Evolutionary conservation across 2,329 filamentous ascomycete genomes (phyloP), one percentile per base, ranked within the genome.

Genomic region (Aspergillus unguis): DNA sequence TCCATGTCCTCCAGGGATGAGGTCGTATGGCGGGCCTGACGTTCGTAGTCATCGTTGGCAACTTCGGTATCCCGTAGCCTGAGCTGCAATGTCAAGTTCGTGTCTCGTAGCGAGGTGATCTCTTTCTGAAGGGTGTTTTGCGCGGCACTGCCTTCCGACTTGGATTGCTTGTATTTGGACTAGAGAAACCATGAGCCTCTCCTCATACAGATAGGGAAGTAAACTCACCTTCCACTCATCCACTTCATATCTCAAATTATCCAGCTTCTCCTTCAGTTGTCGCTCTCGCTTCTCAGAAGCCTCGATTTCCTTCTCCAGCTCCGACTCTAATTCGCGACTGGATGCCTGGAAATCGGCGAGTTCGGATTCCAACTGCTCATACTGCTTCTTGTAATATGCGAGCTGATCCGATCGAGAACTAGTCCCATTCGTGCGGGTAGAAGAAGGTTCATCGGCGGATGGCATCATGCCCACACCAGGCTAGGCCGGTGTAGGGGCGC

Each of bases 1-100:
- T 99, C 94, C 71, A 99, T 80, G 68, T 99, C 94, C 74, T 99
- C 94, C 57, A 97, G 83, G 46, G 92, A 96, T 41, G 92, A 96
- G 33, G 90, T 92, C 28, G 92, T 96, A 72, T 96, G 94, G 63
- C 94, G 86, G 61, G 94, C 92, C 75, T 97, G 92, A 60, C 91
- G 86, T 77, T 99, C 94, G 69, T 92, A 96, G 72, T 99, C 94
- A 78, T 99, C 94, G 75, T 97, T 99, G 69, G 89, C 90, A 50
- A 99, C 94, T 74, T 99, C 94, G 63, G 92, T 96, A 71, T 99
- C 94, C 61, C 94, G 86, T 53, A 99, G 77, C 72, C 83, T 89
- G 58, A 96, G 78, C 65, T 94, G 88, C 56, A 96, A 75, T 3
- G 86, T 85, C 59, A 94, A 81, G 71, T 91, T 95, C 44, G 85